Evolutionary conservation across 1,284 basidiomycete genomes (phyloP), one percentile per base, ranked within the genome.

Genomic region (Mycosarcoma maydis): DNA sequence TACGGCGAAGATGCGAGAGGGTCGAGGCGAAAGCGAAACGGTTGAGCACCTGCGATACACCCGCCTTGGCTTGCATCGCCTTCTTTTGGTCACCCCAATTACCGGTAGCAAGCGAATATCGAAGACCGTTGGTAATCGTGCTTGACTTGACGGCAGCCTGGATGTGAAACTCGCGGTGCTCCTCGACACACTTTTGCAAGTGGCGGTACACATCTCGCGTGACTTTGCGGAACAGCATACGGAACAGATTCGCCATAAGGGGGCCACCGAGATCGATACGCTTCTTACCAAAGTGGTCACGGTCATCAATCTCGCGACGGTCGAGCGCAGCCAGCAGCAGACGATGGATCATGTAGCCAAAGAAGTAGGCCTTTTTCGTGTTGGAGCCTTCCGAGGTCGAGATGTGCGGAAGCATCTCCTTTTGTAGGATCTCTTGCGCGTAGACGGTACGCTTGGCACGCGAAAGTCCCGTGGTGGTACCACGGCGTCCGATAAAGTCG

Each of bases 271-370:
- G 84, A 83, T 99, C 95, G 68, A 98, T 85, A 46, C 95, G 89
- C 85, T 99, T 99, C 85, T 98, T 98, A 51, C 95, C 95, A 78
- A 98, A 98, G 84, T 99, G 96, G 85, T 99, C 95, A 85, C 95
- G 92, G 84, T 99, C 95, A 81, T 99, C 95, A 34, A 98, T 86
- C 81, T 98, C 96, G 77, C 96, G 87, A 53, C 96, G 87, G 80
- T 98, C 94, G 76, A 98, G 84, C 16, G 94, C 94, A 36, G 96
- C 94, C 16, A 97, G 87, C 6, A 97, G 85, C 23, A 99, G 86
- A 58, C 96, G 90, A 84, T 98, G 95, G 45, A 98, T 92, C 95
- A 99, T 99, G 84, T 98, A 98, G n/a, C 96, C 96, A 68, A 98
- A 94, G 87, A 98, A 99, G 84, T 94, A 98, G 3, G 96, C 96